phyloP scores from a whole-genome alignment of 345 rosid genomes.

The Reutealis trisperma region DNA sequence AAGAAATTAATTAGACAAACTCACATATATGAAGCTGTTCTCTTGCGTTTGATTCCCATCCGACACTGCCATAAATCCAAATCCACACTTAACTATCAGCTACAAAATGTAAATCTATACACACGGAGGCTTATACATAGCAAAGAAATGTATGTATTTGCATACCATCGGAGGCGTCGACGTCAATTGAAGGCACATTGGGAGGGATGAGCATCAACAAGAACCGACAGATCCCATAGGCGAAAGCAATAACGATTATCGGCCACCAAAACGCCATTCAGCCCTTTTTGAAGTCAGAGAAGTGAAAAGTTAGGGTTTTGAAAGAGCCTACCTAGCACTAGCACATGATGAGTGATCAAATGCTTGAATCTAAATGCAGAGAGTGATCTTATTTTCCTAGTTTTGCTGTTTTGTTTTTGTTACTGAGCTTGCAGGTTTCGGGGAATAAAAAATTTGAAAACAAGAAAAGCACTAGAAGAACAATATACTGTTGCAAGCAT shows the following conservation, averaged over 20 bases:
- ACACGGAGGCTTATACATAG: not conserved
- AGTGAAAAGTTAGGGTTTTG: not conserved
- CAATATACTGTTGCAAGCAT: not conserved
- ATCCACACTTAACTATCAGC: not conserved
- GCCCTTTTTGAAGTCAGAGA: not conserved
- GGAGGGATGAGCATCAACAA: slow-evolving; percentile 86
- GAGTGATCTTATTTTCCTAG: not conserved
- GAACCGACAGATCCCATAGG: slow-evolving; percentile 90
- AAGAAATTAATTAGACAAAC: slow-evolving; percentile 29
- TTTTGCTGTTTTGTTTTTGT: not conserved
- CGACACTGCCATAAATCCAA: slow-evolving; percentile 48
- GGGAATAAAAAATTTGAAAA: not conserved
- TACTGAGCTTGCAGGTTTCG: not conserved
- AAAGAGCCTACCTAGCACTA: not conserved
- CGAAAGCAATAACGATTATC: slow-evolving; percentile 72
- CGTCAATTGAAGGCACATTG: slow-evolving; percentile 90
- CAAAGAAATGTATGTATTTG: not conserved
- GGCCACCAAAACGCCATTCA: slow-evolving; percentile 89
- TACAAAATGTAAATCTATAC: not conserved
- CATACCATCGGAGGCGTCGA: slow-evolving; percentile 90
- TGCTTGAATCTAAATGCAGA: not conserved
- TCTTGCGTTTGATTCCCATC: slow-evolving; percentile 77
- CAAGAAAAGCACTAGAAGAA: not conserved
- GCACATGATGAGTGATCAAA: slow-evolving; percentile 5
- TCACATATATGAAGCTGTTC: slow-evolving; percentile 89